Base-by-base conservation (phyloP, 192 early-diverging fungal genomes). In the Umbelopsis isabellina region DNA sequence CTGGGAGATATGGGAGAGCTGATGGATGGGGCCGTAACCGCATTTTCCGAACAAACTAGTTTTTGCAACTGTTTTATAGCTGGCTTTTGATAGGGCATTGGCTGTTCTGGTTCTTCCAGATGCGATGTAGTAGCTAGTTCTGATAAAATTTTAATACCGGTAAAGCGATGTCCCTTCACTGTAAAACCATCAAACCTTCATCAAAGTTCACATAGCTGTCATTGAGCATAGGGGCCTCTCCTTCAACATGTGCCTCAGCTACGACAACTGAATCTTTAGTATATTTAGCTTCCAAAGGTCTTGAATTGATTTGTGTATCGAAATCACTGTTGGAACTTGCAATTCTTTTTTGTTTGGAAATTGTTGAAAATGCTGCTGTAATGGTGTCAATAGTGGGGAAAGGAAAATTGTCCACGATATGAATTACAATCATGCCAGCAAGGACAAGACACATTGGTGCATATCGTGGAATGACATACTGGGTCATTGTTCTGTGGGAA, bases 381-480 rank as follows among this genome's bases (percentile, higher is more conserved):
- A 61, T 22, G 4, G 33, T 61, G 30, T 61, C 55, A 35, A 61
- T 61, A 15, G 55, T 61, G 12, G 55, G 33, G 33, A 61, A n/a
- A 27, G 55, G 55, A n/a, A 61, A 61, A n/a, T 61, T 61, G 37
- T 61, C 55, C 12, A 61, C 55, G 3, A 61, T 13, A 30, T 61
- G 55, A 61, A 61, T 61, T 15, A 30, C 55, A 61, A 61, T 61
- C 10, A 61, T 61, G 0, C 55, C 55, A 33, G 55, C 55, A 61
- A 61, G 55, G 13, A 61, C 55, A 15, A 61, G 33, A n/a, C 55
- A 61, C 55, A 61, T 61, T 61, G 55, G 55, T 33, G 25, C 25
- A 18, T 61, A 61, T 61, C 55, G 55, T 18, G 55, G 55, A 35
- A 61, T 61, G 16, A 61, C 55, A 61, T 35, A 61, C 2, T 61